phyloP scores from a whole-genome alignment of 805 yeast genomes.

The Ogataea wickerhamii region DNA sequence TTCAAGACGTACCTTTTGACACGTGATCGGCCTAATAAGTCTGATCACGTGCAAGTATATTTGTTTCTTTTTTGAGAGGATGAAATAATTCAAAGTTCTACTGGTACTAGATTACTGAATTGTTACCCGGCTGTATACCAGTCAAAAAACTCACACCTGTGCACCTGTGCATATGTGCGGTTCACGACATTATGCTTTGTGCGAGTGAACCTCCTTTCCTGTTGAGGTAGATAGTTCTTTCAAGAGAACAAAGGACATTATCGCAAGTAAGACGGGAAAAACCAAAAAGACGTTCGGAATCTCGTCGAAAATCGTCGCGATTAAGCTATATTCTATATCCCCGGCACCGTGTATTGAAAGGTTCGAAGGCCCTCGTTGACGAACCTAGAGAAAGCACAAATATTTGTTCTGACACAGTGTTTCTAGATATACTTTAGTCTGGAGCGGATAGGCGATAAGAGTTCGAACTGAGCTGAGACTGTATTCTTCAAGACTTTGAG shows the following conservation, averaged over 20 bases:
- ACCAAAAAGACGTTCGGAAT: too few relatives aligned
- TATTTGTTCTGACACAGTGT: slow-evolving; percentile 1
- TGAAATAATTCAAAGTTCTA: too few relatives aligned
- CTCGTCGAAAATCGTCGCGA: too few relatives aligned
- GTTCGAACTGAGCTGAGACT: not conserved
- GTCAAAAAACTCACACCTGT: not conserved
- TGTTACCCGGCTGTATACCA: not conserved
- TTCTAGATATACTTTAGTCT: not conserved
- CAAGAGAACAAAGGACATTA: not conserved
- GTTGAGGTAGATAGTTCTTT: slow-evolving; percentile 1
- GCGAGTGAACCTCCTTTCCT: slow-evolving; percentile 2
- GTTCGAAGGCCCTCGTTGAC: not conserved
- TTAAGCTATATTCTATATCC: too few relatives aligned
- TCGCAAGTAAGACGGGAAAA: not conserved
- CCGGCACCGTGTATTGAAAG: too few relatives aligned
- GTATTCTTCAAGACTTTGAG: not conserved
- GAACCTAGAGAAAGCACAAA: not conserved
- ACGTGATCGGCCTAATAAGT: too few relatives aligned
- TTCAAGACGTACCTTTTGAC: too few relatives aligned
- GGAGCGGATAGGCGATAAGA: not conserved
- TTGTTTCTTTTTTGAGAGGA: too few relatives aligned
- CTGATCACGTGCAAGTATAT: too few relatives aligned
- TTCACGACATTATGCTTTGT: not conserved
- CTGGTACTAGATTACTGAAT: too few relatives aligned
- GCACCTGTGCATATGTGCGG: not conserved